Evolutionary conservation across 306 rosid genomes (phyloP).

Genomic region (Hippophae tibetana): DNA sequence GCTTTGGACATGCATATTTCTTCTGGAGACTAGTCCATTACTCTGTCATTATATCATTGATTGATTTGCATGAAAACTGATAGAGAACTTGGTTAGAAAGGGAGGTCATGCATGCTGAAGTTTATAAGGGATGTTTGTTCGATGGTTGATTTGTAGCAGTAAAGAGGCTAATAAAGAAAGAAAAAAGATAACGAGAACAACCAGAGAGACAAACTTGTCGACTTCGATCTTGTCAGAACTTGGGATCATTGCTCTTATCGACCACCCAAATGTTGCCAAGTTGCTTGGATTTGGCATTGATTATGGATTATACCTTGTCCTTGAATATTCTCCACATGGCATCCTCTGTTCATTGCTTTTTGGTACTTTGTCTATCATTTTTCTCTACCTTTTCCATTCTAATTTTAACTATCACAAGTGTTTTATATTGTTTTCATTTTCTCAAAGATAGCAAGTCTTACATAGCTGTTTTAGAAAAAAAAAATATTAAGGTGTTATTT

Average conservation of each 20-base stretch:
- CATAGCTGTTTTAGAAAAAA: not conserved
- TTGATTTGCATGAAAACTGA: not conserved
- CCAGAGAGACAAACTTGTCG: conserved; percentile 68
- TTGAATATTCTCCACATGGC: too few species aligned
- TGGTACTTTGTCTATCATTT: too few species aligned
- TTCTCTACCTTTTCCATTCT: too few species aligned
- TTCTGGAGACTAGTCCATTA: not conserved
- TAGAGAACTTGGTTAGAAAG: conserved; percentile 76
- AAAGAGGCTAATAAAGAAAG: conserved; percentile 62
- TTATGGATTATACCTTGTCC: too few species aligned
- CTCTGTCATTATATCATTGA: too few species aligned
- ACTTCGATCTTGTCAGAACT: too few species aligned
- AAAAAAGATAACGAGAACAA: conserved; percentile 45
- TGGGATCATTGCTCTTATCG: too few species aligned
- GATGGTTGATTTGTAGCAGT: conserved; percentile 76
- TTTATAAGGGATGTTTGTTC: conserved; percentile 57
- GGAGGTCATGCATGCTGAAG: conserved; percentile 99
- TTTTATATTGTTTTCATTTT: not conserved
- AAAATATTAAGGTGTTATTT: not conserved
- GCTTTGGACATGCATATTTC: not conserved
- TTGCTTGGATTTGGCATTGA: too few species aligned
- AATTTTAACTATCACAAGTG: not conserved
- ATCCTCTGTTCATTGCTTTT: too few species aligned
- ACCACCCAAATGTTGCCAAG: too few species aligned
- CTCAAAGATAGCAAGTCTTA: not conserved